These are phyloP conservation scores for Canariomyces notabilis DNA, from an alignment of 2,329 filamentous ascomycete species.

Conservation along the genomic window DNA sequence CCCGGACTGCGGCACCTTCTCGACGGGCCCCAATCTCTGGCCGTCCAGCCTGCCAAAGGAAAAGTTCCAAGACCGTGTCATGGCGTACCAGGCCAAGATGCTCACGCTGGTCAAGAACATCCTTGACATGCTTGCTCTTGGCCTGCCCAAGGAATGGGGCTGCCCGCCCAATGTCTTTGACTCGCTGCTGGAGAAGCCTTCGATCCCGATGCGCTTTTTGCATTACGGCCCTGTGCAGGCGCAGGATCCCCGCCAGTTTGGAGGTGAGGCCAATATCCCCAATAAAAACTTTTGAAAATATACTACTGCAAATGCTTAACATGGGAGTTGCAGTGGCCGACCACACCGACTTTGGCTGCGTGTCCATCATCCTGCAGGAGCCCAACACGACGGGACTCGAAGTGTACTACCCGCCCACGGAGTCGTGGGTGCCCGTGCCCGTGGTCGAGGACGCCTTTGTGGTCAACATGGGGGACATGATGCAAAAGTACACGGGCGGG, in stretches of 20 bases:
- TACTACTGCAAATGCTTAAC: conserved; percentile 10
- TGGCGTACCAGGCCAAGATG: conserved; percentile 26
- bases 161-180: conserved; percentile 23
- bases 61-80: conserved; percentile 28
- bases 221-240: too few relatives aligned
- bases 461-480: conserved; percentile 25
- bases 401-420: conserved; percentile 18
- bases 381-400: conserved; percentile 25
- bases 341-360: conserved; percentile 27
- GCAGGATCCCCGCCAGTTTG: too few relatives aligned
- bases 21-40: conserved; percentile 33
- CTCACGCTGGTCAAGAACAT: conserved; percentile 23
- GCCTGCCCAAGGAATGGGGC: conserved; percentile 22
- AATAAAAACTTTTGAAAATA: conserved; percentile 26
- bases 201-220: too few relatives aligned
- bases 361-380: conserved; percentile 26
- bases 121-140: conserved; percentile 25
- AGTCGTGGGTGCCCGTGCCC: conserved; percentile 21
- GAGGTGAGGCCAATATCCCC: too few relatives aligned
- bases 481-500: conserved; percentile 18
- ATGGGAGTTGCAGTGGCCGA: conserved; percentile 17
- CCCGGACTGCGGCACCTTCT: conserved; percentile 24
- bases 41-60: conserved; percentile 26
- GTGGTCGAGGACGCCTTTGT: conserved; percentile 21
- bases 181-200: too few relatives aligned